Percentiles rank a stretch among this genome's conserved stretches.
Evolutionary conservation across 2,329 filamentous ascomycete species (phyloP).

Genomic region (Apiospora sp.): DNA sequence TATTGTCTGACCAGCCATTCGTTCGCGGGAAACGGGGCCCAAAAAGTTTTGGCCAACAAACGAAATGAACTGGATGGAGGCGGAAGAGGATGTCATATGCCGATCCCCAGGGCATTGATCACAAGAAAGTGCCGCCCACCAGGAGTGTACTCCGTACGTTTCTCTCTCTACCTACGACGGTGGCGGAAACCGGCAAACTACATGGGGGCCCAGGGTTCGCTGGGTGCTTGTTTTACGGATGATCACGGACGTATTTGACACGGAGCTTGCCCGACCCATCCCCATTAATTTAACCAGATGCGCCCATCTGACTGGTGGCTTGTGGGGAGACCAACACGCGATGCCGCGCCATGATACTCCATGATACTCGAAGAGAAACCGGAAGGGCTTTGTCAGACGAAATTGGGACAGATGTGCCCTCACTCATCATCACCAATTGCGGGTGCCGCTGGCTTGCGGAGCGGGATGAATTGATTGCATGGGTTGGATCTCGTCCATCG

Average conservation of each 20-base stretch:
- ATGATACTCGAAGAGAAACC: constrained; percentile 20
- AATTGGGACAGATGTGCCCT: not conserved
- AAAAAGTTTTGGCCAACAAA: not conserved
- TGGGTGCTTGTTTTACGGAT: constrained; percentile 21
- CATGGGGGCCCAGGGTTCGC: constrained; percentile 2
- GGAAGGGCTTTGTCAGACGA: constrained; percentile 1
- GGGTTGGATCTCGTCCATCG: not conserved
- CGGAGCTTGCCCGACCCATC: constrained; percentile 22
- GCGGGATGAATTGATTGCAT: not conserved
- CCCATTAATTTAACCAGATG: constrained; percentile 21
- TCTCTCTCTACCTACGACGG: constrained; percentile 11
- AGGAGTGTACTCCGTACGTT: not conserved
- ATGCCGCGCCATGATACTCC: constrained; percentile 20
- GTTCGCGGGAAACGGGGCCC: constrained; percentile 5
- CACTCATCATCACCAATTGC: not conserved
- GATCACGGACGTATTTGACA: constrained; percentile 22
- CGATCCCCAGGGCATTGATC: not conserved
- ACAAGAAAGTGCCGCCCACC: not conserved
- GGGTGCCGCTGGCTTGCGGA: not conserved
- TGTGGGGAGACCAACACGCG: constrained; percentile 19
- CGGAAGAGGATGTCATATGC: constrained; percentile 3
- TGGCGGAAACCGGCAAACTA: constrained; percentile 21
- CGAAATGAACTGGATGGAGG: no score
- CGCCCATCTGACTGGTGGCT: constrained; percentile 22
- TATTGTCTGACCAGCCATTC: constrained; percentile 9